Evolutionary conservation across 345 rosid species (phyloP).

Genomic region (Populus ilicifolia): DNA sequence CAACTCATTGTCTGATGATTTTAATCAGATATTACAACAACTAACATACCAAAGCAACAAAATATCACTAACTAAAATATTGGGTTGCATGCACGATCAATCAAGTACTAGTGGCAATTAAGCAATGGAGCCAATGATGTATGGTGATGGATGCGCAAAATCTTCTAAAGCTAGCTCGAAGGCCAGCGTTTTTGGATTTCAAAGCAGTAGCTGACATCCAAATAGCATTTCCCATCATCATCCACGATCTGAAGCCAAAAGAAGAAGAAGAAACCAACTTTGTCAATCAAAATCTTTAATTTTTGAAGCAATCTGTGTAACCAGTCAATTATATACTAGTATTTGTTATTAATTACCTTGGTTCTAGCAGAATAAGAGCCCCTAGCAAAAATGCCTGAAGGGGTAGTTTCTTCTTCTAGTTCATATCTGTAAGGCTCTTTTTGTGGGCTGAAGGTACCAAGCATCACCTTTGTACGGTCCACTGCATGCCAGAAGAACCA

Average conservation of each 20-base stretch:
- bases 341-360: slow-evolving; percentile 2
- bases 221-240: slow-evolving; percentile 34
- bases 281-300: not conserved
- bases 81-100: no score
- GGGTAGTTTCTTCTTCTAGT: slow-evolving; percentile 31
- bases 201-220: slow-evolving; percentile 34
- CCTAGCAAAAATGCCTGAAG: slow-evolving; percentile 34
- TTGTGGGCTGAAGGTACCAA: slow-evolving; percentile 31
- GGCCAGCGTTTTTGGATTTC: slow-evolving; percentile 39
- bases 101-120: no score
- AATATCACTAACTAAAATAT: no score
- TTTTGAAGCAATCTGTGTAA: not conserved
- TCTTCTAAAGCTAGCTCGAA: not conserved
- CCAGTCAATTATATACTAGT: no score
- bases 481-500: slow-evolving; percentile 11
- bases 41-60: no score
- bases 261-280: no score
- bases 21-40: no score
- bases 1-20: no score
- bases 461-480: slow-evolving; percentile 29
- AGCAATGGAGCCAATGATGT: not conserved
- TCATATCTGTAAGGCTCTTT: slow-evolving; percentile 28
- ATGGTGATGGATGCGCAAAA: not conserved
- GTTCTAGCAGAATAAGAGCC: slow-evolving; percentile 36
- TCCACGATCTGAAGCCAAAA: slow-evolving; percentile 31